phyloP scores from a whole-genome alignment of 139 green algal species.

The Choricystis sp. region DNA sequence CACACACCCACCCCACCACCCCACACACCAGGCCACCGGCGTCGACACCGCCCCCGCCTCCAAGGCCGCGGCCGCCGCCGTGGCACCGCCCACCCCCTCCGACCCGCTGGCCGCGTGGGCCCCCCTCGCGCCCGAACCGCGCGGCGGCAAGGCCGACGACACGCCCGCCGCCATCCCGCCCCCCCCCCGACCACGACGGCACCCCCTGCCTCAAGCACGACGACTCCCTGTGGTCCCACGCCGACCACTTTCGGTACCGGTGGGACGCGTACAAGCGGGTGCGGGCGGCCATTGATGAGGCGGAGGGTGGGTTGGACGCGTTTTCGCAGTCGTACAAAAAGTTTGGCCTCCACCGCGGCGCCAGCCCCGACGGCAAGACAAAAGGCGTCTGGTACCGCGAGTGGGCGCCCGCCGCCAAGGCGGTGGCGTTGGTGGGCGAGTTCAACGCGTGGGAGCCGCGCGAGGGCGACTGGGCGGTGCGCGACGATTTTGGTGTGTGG shows the following conservation, averaged over 20 bases:
- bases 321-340: constrained; percentile 71
- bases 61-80: neutral
- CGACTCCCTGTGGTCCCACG: constrained; percentile 55
- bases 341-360: constrained; percentile 72
- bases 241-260: constrained; percentile 82
- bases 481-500: constrained; percentile 74
- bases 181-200: constrained; percentile 61
- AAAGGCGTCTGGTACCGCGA: constrained; percentile 71
- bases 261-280: constrained; percentile 71
- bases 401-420: constrained; percentile 68
- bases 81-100: neutral
- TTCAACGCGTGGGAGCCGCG: constrained; percentile 85
- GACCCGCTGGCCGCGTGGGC: neutral
- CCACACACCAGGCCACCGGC: no score
- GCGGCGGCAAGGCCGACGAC: neutral
- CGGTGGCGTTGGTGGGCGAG: constrained; percentile 75
- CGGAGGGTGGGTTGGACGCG: constrained; percentile 73
- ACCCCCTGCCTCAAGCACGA: constrained; percentile 79
- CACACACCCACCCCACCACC: no score
- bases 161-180: neutral
- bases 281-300: constrained; percentile 54
- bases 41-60: no score
- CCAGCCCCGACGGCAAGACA: constrained; percentile 42
- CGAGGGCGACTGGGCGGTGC: constrained; percentile 65
- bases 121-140: neutral